Evolutionary conservation across 495 filamentous ascomycete species (phyloP), one percentile per base, ranked within the genome.

Genomic region (Aspergillus conjunctus): DNA sequence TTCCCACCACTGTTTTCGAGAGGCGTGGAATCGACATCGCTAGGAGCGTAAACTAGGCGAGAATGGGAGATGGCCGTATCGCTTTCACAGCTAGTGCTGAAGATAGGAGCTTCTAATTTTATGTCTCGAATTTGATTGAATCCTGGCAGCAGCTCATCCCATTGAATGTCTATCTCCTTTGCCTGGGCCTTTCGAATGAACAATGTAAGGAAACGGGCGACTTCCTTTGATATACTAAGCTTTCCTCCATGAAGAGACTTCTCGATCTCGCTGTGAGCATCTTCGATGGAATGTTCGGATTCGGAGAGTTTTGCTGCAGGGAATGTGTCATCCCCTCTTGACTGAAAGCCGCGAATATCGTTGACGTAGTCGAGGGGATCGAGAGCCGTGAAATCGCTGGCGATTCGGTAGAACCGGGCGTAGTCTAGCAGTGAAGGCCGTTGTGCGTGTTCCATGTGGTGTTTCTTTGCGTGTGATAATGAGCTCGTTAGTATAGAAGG

Each of bases 91-190:
- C 85, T 80, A 18, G 70, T 80, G 9, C 63, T 66, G 9, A 89
- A 77, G 0, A 83, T 58, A 0, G 85, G 84, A 1, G 67, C 34
- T 15, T 88, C 84, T 2, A 86, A 14, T 60, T 82, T 86, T 17
- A 83, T 48, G 10, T 60, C 54, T 20, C 65, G 59, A 12, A 66
- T 39, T 6, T 53, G 56, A 53, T 65, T 67, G 26, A 73, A 67
- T 8, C 71, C 58, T 31, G 83, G 59, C 8, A 72, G 56, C 4
- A 66, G 56, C 22, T 76, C 72, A 12, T 60, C 58, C 63, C 61
- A 68, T 41, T 65, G 30, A 21, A 62, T 34, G 7, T 48, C 41
- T n/a, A 59, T 39, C 4, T 37, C 39, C 21, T 54, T 15, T 3
- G 57, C 33, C 37, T 50, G 56, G 18, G 33, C 30, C 20, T 60